Percentiles rank a stretch among this genome's conserved stretches.
phyloP scores from a whole-genome alignment of 1,139 yeast species.

The Suhomyces maxii region DNA sequence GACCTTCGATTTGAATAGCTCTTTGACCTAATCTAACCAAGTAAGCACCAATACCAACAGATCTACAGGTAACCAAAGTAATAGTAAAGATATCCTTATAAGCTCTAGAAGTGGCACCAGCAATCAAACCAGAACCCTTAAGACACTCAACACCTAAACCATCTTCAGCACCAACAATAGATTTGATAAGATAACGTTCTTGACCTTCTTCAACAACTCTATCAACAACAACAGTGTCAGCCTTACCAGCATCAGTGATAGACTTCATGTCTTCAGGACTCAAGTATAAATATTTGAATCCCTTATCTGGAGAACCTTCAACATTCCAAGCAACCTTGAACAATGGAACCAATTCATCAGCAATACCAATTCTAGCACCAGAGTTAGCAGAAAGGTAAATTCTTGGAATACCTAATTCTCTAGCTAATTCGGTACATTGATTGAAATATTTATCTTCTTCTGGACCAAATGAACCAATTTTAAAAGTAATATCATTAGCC shows the following conservation, averaged over 20 bases:
- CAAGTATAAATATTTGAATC: constrained; percentile 86
- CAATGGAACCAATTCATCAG: constrained; percentile 88
- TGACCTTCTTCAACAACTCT: constrained; percentile 82
- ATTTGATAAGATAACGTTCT: constrained; percentile 74
- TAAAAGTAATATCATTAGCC: constrained; percentile 95
- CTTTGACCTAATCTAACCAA: constrained; percentile 97
- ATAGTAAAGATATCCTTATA: constrained; percentile 96
- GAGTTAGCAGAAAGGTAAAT: constrained; percentile 95
- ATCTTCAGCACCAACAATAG: constrained; percentile 91
- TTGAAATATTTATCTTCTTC: constrained; percentile 88
- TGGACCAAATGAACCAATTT: constrained; percentile 99
- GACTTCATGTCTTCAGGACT: constrained; percentile 64
- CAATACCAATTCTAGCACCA: constrained; percentile 98
- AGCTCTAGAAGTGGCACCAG: constrained; percentile 97
- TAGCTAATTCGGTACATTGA: constrained; percentile 89
- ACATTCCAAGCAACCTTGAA: constrained; percentile 94
- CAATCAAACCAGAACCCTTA: constrained; percentile 96
- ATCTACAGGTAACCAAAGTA: constrained; percentile 95
- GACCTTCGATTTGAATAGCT: constrained; percentile 98
- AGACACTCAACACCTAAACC: constrained; percentile 98
- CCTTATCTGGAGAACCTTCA: constrained; percentile 70
- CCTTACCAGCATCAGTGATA: constrained; percentile 59
- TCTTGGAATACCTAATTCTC: constrained; percentile 90
- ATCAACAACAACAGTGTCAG: constrained; percentile 70
- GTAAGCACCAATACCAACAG: constrained; percentile 99